These are phyloP conservation scores for Rhododendron simsii DNA, from an alignment of 148 eudicot species.

Conservation along the genomic window DNA sequence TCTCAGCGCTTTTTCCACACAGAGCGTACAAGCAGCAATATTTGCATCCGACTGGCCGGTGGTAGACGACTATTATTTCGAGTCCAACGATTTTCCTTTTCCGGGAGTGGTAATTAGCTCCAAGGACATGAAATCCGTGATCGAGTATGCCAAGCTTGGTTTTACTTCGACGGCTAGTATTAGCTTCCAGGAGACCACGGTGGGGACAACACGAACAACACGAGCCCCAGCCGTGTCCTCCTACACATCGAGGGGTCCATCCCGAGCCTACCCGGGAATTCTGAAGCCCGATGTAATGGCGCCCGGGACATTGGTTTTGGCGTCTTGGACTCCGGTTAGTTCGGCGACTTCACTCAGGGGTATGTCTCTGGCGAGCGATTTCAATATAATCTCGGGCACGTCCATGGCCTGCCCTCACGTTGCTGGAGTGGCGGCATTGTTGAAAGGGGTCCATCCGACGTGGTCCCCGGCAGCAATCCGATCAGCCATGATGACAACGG, in stretches of 20 bases:
- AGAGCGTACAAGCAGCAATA: neutral
- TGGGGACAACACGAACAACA: constrained; percentile 10
- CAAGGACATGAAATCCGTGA: neutral
- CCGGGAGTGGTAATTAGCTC: constrained; percentile 22
- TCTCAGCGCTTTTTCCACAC: neutral
- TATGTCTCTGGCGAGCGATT: constrained; percentile 12
- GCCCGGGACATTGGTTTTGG: constrained; percentile 18
- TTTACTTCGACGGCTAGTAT: neutral
- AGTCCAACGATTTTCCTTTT: neutral
- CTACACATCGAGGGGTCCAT: constrained; percentile 24
- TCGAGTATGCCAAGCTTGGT: neutral
- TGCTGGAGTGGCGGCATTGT: constrained; percentile 25
- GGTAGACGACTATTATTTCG: neutral
- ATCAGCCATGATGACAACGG: constrained; percentile 33
- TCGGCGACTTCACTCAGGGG: neutral
- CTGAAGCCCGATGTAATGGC: constrained; percentile 32
- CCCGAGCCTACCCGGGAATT: constrained; percentile 13
- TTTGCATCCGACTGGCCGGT: neutral
- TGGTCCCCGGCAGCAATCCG: constrained; percentile 29
- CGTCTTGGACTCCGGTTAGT: constrained; percentile 11
- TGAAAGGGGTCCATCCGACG: constrained; percentile 22
- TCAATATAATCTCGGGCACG: constrained; percentile 17
- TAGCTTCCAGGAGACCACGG: neutral
- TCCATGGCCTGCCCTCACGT: constrained; percentile 38
- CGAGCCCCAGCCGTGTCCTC: constrained; percentile 15